These are phyloP conservation scores for Tanacetum coccineum DNA, from an alignment of 129 eudicot genomes.

Conservation along the genomic window DNA sequence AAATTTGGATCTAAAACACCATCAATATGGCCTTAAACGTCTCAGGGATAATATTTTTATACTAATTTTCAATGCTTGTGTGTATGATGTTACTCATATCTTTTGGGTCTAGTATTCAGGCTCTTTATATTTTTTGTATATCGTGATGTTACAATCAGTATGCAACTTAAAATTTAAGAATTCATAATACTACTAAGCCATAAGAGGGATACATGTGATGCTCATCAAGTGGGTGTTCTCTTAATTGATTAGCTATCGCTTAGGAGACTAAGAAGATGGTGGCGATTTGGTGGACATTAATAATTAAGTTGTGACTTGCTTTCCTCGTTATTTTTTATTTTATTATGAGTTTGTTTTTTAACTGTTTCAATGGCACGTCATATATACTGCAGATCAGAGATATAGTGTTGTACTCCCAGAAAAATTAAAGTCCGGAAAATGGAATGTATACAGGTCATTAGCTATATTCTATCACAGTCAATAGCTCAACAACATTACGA, in stretches of 20 bases:
- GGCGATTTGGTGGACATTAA: background rate
- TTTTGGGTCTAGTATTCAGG: background rate
- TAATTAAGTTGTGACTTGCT: background rate
- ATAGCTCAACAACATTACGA: background rate
- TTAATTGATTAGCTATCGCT: no score
- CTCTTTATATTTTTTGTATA: no score
- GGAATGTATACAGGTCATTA: constrained; percentile 87
- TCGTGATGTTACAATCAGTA: no score
- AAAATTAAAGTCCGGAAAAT: constrained; percentile 75
- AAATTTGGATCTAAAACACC: background rate
- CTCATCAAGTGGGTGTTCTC: no score
- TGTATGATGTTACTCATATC: constrained; percentile 2
- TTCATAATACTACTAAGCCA: background rate
- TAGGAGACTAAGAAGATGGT: background rate
- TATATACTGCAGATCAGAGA: constrained; percentile 48
- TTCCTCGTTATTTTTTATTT: background rate
- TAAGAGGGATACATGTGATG: no score
- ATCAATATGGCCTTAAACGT: background rate
- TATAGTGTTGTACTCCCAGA: constrained; percentile 89
- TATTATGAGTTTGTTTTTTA: background rate
- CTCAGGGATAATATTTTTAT: no score
- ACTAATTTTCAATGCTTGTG: background rate
- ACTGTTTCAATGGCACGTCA: background rate
- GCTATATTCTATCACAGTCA: background rate
- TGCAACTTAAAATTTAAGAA: background rate